These are phyloP conservation scores for Colletotrichum sp. DNA, from an alignment of 2,329 filamentous ascomycete species.

Conservation along the genomic window DNA sequence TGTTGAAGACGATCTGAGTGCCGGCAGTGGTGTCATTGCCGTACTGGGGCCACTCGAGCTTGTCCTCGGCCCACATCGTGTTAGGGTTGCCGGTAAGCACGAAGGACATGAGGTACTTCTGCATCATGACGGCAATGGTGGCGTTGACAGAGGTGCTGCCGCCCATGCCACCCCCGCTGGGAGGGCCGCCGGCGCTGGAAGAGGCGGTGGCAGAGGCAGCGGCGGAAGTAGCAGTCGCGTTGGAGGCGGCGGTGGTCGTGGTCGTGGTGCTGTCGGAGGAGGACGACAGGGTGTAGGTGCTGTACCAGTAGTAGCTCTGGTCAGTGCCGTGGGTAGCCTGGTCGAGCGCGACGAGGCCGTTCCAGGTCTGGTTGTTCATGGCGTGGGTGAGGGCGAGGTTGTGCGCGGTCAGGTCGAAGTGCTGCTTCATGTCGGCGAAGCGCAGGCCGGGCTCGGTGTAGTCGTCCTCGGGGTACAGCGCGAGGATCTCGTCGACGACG, in stretches of 20 bases:
- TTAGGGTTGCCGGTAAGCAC: neutral
- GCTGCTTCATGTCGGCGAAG: conserved; percentile 3
- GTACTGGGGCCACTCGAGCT: conserved; percentile 7
- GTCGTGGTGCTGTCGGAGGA: neutral
- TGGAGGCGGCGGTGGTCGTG: neutral
- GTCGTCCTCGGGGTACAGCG: conserved; percentile 1
- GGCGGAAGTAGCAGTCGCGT: neutral
- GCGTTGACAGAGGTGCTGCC: neutral
- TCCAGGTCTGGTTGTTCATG: neutral
- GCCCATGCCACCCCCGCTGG: neutral
- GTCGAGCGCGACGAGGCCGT: neutral
- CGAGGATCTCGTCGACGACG: conserved; percentile 43
- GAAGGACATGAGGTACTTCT: conserved; percentile 1
- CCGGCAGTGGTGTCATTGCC: neutral
- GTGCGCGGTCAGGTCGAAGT: neutral
- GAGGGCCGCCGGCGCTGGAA: neutral
- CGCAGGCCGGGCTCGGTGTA: neutral
- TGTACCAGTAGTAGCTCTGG: conserved; percentile 9
- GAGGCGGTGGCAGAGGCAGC: neutral
- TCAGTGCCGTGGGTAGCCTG: neutral
- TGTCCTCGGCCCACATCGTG: conserved; percentile 1
- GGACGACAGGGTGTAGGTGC: neutral
- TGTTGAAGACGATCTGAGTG: neutral
- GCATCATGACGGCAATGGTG: conserved; percentile 6
- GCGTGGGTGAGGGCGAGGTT: conserved; percentile 2